phyloP scores from a whole-genome alignment of 257 asterid genomes.

The Buddleja alternifolia region DNA sequence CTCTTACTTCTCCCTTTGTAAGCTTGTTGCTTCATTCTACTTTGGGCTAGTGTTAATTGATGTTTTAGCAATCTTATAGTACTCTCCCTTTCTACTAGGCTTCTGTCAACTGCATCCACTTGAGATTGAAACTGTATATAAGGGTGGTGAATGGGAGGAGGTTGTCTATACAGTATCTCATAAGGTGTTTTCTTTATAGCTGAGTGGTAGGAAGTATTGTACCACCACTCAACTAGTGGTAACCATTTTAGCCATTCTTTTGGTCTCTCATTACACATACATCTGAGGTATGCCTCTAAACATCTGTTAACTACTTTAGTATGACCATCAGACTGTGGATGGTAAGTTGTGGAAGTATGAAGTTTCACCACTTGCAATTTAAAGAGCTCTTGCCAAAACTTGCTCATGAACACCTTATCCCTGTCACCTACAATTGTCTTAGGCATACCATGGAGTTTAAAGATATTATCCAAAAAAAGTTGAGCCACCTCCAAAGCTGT shows the following conservation, averaged over 20 bases:
- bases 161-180: background rate
- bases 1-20: background rate
- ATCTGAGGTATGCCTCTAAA: background rate
- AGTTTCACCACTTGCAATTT: background rate
- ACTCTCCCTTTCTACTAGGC: background rate
- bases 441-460: constrained; percentile 11
- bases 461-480: background rate
- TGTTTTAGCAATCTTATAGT: background rate
- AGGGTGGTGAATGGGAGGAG: background rate
- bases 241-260: background rate
- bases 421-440: background rate
- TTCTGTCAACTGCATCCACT: background rate
- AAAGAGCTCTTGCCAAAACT: background rate
- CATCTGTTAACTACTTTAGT: background rate
- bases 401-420: background rate
- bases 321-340: background rate
- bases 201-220: background rate
- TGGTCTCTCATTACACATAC: background rate
- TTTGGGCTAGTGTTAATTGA: background rate
- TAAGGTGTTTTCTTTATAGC: background rate
- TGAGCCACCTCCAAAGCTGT: background rate
- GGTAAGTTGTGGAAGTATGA: background rate
- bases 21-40: background rate
- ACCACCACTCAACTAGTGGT: background rate
- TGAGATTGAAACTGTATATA: background rate